Percentiles rank a stretch among this genome's conserved stretches.
These are phyloP conservation scores for Podaxis rugospora DNA, from an alignment of 768 basidiomycete species.

Conservation along the genomic window DNA sequence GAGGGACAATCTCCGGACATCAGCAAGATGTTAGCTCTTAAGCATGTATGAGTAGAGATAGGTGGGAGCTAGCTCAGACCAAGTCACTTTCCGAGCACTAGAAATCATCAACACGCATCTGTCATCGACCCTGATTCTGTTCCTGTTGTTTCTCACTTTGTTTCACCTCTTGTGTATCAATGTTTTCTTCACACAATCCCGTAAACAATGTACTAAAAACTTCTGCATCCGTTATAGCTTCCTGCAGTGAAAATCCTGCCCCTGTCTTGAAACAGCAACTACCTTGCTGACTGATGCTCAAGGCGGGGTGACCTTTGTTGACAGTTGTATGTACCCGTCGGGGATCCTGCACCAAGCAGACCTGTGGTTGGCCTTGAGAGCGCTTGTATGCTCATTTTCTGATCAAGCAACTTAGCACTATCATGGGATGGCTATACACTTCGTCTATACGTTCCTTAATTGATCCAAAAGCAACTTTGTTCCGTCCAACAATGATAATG, in stretches of 20 bases:
- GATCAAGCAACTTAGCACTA: too few species aligned
- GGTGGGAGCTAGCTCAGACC: background rate
- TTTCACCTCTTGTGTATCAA: background rate
- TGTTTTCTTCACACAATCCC: background rate
- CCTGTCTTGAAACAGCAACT: too few species aligned
- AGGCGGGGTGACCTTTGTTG: too few species aligned
- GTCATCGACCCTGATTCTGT: too few species aligned
- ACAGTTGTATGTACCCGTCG: too few species aligned
- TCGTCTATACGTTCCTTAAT: too few species aligned
- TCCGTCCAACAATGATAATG: slow-evolving; percentile 51
- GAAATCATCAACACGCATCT: background rate
- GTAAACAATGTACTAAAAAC: background rate
- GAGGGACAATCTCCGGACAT: background rate
- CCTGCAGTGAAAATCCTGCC: background rate
- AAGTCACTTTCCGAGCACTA: background rate
- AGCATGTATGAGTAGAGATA: background rate
- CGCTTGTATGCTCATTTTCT: too few species aligned
- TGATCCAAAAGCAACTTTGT: slow-evolving; percentile 28
- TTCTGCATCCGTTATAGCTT: background rate
- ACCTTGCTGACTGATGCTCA: too few species aligned
- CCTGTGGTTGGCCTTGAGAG: too few species aligned
- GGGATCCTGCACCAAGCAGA: too few species aligned
- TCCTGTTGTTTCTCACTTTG: too few species aligned
- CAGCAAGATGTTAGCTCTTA: background rate
- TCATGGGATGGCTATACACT: too few species aligned